Percentiles rank a stretch among this genome's conserved stretches.
Conservation (phyloP, 2,329 filamentous ascomycete genomes). For the Botrytis hyacinthi region DNA sequence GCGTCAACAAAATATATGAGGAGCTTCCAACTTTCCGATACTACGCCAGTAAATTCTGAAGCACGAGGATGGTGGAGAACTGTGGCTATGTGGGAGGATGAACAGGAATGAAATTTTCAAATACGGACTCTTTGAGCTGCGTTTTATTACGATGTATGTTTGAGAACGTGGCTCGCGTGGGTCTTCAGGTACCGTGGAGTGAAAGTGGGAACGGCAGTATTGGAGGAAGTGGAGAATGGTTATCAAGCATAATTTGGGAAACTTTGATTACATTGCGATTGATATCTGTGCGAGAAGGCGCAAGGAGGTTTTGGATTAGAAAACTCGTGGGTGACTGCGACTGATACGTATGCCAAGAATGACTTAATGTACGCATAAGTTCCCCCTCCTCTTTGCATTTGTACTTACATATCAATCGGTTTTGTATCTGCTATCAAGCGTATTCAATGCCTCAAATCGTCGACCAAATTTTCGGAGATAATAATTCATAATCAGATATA, state of each 20-base stretch:
- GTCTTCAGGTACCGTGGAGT: not conserved
- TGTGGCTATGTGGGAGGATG: not conserved
- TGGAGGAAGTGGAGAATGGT: not conserved
- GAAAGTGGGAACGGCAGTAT: not conserved
- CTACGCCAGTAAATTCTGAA: slow-evolving; percentile 1
- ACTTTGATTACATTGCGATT: not conserved
- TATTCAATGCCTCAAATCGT: not conserved
- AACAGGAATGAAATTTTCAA: not conserved
- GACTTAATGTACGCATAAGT: not conserved
- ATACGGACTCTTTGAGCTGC: not conserved
- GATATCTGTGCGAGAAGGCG: slow-evolving; percentile 1
- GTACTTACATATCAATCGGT: not conserved
- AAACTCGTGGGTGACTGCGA: not conserved
- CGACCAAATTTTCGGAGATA: not conserved
- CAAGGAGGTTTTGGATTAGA: not conserved
- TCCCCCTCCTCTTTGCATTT: not conserved
- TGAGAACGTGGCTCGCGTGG: not conserved
- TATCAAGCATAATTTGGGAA: not conserved
- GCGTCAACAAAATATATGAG: not conserved
- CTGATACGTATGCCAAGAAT: not conserved
- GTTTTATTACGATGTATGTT: not conserved
- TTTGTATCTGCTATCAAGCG: not conserved
- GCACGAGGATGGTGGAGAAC: not conserved
- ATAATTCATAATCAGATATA: not conserved
- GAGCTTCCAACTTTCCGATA: slow-evolving; percentile 5